A percentile compares a stretch with the other conserved stretches of the same genome.
phyloP scores from a whole-genome alignment of 1,139 yeast species.

The Saccharomycopsis hybrid region DNA sequence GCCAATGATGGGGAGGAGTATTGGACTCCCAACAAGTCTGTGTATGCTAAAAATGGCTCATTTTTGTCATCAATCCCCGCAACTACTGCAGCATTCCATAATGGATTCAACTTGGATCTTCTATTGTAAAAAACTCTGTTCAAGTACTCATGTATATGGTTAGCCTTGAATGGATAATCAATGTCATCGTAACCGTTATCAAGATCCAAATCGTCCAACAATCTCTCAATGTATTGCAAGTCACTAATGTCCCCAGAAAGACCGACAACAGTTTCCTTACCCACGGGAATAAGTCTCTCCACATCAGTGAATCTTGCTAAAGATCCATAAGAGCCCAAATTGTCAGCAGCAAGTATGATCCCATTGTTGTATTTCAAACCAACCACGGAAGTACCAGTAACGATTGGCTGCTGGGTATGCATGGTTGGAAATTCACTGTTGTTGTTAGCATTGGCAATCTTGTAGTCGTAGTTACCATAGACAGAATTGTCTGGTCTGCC shows the following conservation, averaged over 20 bases:
- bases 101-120: slow-evolving; percentile 89
- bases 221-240: slow-evolving; percentile 72
- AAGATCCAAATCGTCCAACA: slow-evolving; percentile 69
- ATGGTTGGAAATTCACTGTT: slow-evolving; percentile 49
- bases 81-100: slow-evolving; percentile 91
- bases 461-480: slow-evolving; percentile 72
- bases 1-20: slow-evolving; percentile 86
- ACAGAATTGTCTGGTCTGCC: slow-evolving; percentile 83
- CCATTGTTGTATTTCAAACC: slow-evolving; percentile 90
- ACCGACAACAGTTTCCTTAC: slow-evolving; percentile 83
- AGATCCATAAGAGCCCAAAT: slow-evolving; percentile 91
- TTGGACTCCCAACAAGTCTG: slow-evolving; percentile 86
- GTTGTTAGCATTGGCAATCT: slow-evolving; percentile 56
- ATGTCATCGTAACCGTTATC: slow-evolving; percentile 81
- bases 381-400: slow-evolving; percentile 93
- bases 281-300: slow-evolving; percentile 79
- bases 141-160: slow-evolving; percentile 82
- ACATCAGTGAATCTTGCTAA: slow-evolving; percentile 78
- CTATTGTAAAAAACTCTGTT: slow-evolving; percentile 79
- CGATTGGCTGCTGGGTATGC: slow-evolving; percentile 91
- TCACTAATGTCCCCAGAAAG: slow-evolving; percentile 94
- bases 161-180: slow-evolving; percentile 66
- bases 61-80: slow-evolving; percentile 78
- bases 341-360: slow-evolving; percentile 90
- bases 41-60: slow-evolving; percentile 70